A percentile compares a stretch with the other conserved stretches of the same genome.
These are phyloP conservation scores for Tolypocladium nubicola DNA, from an alignment of 2,329 filamentous ascomycete genomes.

Conservation along the genomic window DNA sequence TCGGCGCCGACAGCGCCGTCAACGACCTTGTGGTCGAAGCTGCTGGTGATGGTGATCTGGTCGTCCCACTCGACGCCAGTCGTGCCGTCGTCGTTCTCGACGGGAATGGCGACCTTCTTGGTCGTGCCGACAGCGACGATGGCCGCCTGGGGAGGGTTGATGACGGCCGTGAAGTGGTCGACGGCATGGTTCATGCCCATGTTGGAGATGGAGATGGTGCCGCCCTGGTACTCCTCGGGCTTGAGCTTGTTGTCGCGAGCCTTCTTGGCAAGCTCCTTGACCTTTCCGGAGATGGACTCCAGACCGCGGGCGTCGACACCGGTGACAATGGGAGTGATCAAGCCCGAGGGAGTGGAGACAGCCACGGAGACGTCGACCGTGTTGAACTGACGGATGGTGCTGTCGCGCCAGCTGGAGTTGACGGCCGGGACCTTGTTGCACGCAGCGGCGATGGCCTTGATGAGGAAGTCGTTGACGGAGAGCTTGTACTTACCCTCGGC, in stretches of 20 bases:
- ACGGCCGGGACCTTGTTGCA: constrained; percentile 89
- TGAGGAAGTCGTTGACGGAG: constrained; percentile 98
- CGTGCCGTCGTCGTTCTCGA: constrained; percentile 74
- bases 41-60: constrained; percentile 87
- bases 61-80: constrained; percentile 80
- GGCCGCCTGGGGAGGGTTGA: constrained; percentile 95
- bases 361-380: constrained; percentile 92
- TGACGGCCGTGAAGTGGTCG: constrained; percentile 94
- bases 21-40: constrained; percentile 98
- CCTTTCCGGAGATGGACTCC: constrained; percentile 72
- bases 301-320: constrained; percentile 80
- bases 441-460: constrained; percentile 87
- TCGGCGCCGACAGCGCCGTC: constrained; percentile 94
- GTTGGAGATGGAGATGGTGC: constrained; percentile 98
- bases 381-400: constrained; percentile 86
- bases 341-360: constrained; percentile 81
- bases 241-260: constrained; percentile 96
- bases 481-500: constrained; percentile 95
- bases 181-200: constrained; percentile 99
- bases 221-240: constrained; percentile 98
- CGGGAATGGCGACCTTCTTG: constrained; percentile 86
- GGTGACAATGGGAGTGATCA: constrained; percentile 96
- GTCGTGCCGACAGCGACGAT: constrained; percentile 93
- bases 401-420: constrained; percentile 91
- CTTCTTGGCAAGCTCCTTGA: constrained; percentile 96